These are phyloP conservation scores for Thielaviopsis musarum DNA, from an alignment of 2,329 filamentous ascomycete genomes.

Conservation along the genomic window DNA sequence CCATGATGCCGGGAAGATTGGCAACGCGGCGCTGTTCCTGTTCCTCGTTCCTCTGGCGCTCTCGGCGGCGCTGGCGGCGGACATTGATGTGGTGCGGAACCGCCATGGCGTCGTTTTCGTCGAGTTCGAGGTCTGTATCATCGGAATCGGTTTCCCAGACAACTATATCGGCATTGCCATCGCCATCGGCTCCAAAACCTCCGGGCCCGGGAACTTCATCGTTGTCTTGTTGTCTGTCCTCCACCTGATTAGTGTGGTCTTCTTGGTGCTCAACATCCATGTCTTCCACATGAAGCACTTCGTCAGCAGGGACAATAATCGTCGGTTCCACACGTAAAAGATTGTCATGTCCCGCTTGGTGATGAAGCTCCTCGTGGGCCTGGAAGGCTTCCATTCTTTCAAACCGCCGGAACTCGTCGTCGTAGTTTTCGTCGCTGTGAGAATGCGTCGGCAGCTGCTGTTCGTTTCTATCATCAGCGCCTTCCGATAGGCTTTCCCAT, in stretches of 20 bases:
- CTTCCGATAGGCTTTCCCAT: conserved; percentile 9
- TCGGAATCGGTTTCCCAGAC: neutral
- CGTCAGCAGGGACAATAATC: neutral
- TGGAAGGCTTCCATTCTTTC: neutral
- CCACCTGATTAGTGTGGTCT: neutral
- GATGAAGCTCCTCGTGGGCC: neutral
- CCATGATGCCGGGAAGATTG: conserved; percentile 20
- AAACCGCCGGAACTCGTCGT: neutral
- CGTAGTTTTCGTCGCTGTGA: conserved; percentile 4
- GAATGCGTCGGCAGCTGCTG: neutral
- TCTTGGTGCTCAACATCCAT: neutral
- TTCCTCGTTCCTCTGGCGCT: neutral
- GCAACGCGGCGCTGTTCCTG: neutral
- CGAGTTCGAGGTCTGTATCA: conserved; percentile 8
- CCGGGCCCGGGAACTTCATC: conserved; percentile 1
- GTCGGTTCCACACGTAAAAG: too few relatives aligned
- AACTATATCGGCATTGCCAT: too few relatives aligned
- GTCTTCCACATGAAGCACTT: conserved; percentile 12
- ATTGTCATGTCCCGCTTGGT: neutral
- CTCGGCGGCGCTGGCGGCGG: neutral
- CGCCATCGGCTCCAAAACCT: conserved; percentile 12
- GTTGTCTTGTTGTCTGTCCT: neutral
- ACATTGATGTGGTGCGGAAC: neutral
- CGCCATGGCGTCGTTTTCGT: neutral
- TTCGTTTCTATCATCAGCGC: neutral